Conservation (phyloP, 208 protist genomes). For the Crithidia bombi region DNA sequence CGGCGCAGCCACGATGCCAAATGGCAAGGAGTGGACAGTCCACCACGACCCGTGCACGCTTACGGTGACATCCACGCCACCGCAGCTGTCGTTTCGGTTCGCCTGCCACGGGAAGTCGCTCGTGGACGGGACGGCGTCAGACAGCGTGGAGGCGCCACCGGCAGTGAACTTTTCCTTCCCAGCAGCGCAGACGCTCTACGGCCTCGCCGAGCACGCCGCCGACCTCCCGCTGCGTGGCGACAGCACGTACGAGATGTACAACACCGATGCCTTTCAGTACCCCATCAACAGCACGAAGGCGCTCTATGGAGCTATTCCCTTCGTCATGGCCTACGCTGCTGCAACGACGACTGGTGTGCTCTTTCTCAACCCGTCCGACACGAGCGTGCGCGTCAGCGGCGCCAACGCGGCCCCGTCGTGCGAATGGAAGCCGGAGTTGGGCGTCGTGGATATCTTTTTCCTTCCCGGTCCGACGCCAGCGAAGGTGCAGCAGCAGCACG, state of each 20-base stretch:
- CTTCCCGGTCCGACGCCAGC: constrained; percentile 91
- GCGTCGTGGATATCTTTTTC: constrained; percentile 97
- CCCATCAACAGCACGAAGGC: constrained; percentile 93
- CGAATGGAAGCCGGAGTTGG: constrained; percentile 93
- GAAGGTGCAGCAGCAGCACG: constrained; percentile 93
- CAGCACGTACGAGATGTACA: constrained; percentile 95
- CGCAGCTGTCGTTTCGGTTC: constrained; percentile 25
- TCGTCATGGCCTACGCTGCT: constrained; percentile 90
- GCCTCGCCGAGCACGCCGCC: constrained; percentile 96
- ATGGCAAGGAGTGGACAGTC: constrained; percentile 19
- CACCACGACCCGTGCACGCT: constrained; percentile 41
- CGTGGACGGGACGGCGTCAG: constrained; percentile 11
- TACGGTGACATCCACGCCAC: neutral
- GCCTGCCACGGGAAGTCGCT: constrained; percentile 22
- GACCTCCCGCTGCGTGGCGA: constrained; percentile 81
- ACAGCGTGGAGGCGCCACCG: constrained; percentile 2
- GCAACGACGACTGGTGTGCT: constrained; percentile 82
- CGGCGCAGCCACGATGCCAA: neutral
- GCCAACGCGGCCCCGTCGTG: constrained; percentile 45
- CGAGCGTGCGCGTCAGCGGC: constrained; percentile 50
- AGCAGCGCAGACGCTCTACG: constrained; percentile 88
- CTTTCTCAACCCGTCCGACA: constrained; percentile 96
- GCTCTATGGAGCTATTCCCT: constrained; percentile 97
- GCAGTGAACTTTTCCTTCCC: constrained; percentile 59
- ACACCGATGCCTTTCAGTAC: constrained; percentile 98